Evolutionary conservation across 192 early-diverging fungal species (phyloP).

Genomic region (Umbelopsis isabellina): DNA sequence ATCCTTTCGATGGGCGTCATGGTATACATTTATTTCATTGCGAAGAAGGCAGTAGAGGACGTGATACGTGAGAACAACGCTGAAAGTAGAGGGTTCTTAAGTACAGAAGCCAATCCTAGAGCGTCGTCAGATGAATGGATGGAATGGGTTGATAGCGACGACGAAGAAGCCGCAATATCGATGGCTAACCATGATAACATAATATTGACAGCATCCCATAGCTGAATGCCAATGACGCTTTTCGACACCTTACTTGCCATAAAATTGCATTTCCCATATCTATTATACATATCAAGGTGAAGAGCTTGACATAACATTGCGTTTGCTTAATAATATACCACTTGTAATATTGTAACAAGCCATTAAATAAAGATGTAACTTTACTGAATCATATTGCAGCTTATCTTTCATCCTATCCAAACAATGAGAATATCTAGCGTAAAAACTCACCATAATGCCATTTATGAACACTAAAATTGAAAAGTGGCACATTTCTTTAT

Average conservation of each 20-base stretch:
- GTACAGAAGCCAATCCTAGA: constrained; percentile 11
- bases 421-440: too few species aligned
- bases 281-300: too few species aligned
- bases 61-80: constrained; percentile 33
- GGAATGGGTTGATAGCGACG: constrained; percentile 29
- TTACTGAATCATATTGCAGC: too few species aligned
- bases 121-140: constrained; percentile 24
- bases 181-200: constrained; percentile 5
- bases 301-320: too few species aligned
- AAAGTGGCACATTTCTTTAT: too few species aligned
- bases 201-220: not conserved
- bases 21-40: constrained; percentile 50
- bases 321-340: too few species aligned
- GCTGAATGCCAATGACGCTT: not conserved
- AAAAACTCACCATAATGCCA: too few species aligned
- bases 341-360: too few species aligned
- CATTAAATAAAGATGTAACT: too few species aligned
- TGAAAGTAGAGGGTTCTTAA: constrained; percentile 28
- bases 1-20: constrained; percentile 50
- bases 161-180: constrained; percentile 10
- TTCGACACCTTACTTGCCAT: not conserved
- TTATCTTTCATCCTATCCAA: too few species aligned
- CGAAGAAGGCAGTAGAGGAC: constrained; percentile 48
- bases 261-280: not conserved
- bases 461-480: too few species aligned